Evolutionary conservation across 495 filamentous ascomycete genomes (phyloP), one percentile per base, ranked within the genome.

Genomic region (Bryoglossum gracile): DNA sequence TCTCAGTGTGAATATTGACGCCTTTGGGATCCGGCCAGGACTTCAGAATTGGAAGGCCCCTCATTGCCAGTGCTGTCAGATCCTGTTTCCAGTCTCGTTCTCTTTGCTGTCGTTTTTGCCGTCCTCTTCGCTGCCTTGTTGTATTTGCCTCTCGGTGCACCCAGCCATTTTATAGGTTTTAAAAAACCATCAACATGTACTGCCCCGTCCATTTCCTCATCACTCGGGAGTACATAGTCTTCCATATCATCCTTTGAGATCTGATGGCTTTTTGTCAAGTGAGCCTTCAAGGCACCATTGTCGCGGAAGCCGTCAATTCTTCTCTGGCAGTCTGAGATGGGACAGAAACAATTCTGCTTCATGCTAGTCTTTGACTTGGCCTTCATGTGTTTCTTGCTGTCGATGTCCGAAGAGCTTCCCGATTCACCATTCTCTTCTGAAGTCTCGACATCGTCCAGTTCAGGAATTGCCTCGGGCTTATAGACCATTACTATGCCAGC

Each of bases 141-240:
- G 32, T 43, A 43, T 25, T 16, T 43, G 4, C 41, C 41, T 19
- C 41, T 30, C 19, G 41, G 6, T 2, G 13, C 41, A 30, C 24
- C 25, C 14, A 16, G 9, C 24, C 8, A 4, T 25, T 38, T 43
- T 17, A 50, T 19, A 16, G 48, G 48, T 28, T 48, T 55, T 51
- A 78, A 34, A 47, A 75, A 80, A 24, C 74, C 62, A 51, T 80
- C 75, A 18, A 70, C 61, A 39, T 80, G 76, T 9, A 78, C 68
- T 1, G 65, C 72, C 1, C 73, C 76, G 14, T 66, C 56, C 68
- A 76, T 74, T 57, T 78, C 73, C 17, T 76, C 67, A 43, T 64
- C 62, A 49, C 65, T 69, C 11, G 70, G 66, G 21, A 63, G 51
- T 6, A 67, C 63, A 4, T 61, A 56, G 23, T 42, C 53, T 26